These are phyloP conservation scores for Prunus yedoensis DNA, from an alignment of 331 rosid genomes.

Conservation along the genomic window DNA sequence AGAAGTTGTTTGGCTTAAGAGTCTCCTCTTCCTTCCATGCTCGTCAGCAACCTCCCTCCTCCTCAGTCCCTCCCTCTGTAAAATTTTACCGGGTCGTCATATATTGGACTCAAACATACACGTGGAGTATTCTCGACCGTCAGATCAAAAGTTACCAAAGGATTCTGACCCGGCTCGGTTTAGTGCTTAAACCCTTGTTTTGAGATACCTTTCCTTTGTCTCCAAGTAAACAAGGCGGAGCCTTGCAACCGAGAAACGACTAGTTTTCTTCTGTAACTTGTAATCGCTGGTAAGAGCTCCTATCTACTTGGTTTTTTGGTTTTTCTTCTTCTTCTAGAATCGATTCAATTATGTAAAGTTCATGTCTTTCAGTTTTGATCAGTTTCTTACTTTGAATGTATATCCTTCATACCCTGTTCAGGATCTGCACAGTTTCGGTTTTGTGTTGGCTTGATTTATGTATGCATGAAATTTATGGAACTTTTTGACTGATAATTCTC, in stretches of 20 bases:
- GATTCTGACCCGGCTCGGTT: not conserved
- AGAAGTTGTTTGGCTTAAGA: slow-evolving; percentile 44
- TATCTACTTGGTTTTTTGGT: too few species aligned
- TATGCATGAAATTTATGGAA: not conserved
- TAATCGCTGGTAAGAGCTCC: not conserved
- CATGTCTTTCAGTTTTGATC: not conserved
- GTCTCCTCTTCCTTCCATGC: slow-evolving; percentile 61
- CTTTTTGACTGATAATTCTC: not conserved
- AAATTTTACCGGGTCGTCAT: too few species aligned
- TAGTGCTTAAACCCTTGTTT: not conserved
- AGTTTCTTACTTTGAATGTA: not conserved
- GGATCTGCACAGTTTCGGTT: not conserved
- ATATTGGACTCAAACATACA: not conserved
- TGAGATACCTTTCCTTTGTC: not conserved
- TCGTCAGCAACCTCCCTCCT: too few species aligned
- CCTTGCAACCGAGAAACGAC: not conserved
- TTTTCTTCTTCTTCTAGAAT: too few species aligned
- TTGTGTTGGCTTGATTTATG: not conserved
- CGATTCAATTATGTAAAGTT: not conserved
- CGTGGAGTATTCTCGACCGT: not conserved
- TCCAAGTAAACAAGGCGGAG: not conserved
- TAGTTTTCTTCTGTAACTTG: not conserved
- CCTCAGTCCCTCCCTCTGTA: too few species aligned
- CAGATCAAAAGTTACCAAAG: not conserved
- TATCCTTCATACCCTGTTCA: not conserved